Evolutionary conservation across 768 basidiomycete genomes (phyloP).

Genomic region (Lactifluus pinguis): DNA sequence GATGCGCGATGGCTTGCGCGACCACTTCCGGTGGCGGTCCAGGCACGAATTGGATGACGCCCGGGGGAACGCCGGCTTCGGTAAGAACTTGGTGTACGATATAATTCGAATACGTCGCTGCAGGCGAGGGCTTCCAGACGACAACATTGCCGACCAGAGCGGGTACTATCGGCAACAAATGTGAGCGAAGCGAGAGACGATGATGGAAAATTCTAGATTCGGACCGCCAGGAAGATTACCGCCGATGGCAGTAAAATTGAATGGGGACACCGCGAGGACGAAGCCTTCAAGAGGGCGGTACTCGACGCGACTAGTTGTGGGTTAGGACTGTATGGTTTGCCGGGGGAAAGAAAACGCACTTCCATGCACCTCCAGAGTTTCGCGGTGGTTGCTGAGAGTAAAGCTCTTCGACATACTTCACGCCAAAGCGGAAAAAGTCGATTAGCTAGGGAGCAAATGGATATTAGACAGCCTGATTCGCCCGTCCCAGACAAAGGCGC

Average conservation of each 20-base stretch:
- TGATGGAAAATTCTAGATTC: slow-evolving; percentile 12
- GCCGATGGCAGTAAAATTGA: slow-evolving; percentile 98
- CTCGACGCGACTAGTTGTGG: slow-evolving; percentile 69
- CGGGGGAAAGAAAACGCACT: slow-evolving; percentile 47
- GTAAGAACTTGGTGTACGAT: slow-evolving; percentile 81
- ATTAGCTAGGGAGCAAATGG: slow-evolving; percentile 39
- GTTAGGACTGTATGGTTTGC: not conserved
- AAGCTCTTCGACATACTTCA: slow-evolving; percentile 93
- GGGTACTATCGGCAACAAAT: slow-evolving; percentile 43
- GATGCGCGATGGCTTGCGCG: slow-evolving; percentile 70
- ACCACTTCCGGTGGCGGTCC: slow-evolving; percentile 82
- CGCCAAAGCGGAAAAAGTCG: slow-evolving; percentile 95
- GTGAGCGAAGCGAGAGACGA: not conserved
- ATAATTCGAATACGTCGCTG: slow-evolving; percentile 93
- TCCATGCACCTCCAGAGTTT: slow-evolving; percentile 87
- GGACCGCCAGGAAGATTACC: slow-evolving; percentile 79
- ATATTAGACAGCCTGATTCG: not conserved
- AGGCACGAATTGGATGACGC: slow-evolving; percentile 96
- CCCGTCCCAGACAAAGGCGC: not conserved
- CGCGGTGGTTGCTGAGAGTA: slow-evolving; percentile 84
- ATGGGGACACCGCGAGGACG: slow-evolving; percentile 94
- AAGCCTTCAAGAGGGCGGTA: slow-evolving; percentile 98
- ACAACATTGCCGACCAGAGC: slow-evolving; percentile 92
- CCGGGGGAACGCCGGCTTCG: slow-evolving; percentile 90
- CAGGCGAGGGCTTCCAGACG: slow-evolving; percentile 97